Evolutionary conservation across 176 grass and related monocot species (phyloP).

Genomic region (Leersia perrieri): DNA sequence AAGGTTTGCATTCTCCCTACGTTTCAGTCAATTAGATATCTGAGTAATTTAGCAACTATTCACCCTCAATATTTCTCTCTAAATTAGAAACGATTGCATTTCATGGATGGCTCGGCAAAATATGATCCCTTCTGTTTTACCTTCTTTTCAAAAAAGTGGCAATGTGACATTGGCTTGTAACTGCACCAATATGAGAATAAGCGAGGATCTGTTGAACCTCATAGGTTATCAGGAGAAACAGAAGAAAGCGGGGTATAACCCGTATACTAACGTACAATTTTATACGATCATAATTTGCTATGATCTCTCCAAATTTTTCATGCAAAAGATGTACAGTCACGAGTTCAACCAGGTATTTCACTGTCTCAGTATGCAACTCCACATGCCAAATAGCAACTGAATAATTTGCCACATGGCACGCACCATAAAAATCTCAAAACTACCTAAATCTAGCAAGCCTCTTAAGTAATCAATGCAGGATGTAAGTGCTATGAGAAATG

Average conservation of each 20-base stretch:
- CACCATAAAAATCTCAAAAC: not conserved
- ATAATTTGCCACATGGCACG: not conserved
- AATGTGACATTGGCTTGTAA: not conserved
- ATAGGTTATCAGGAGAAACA: not conserved
- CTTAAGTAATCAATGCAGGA: not conserved
- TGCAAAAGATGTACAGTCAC: not conserved
- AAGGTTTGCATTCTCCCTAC: slow-evolving; percentile 49
- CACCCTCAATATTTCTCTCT: not conserved
- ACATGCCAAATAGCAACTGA: not conserved
- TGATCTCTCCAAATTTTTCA: not conserved
- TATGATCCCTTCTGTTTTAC: not conserved
- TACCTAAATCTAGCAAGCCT: not conserved
- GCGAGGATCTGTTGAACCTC: not conserved
- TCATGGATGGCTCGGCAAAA: not conserved
- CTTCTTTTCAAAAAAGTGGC: not conserved
- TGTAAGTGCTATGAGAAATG: not conserved
- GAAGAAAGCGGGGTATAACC: not conserved
- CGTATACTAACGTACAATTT: not conserved
- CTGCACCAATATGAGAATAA: not conserved
- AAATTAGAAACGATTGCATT: not conserved
- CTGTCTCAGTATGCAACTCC: not conserved
- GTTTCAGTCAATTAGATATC: not conserved
- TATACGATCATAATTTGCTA: not conserved
- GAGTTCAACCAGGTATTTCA: not conserved
- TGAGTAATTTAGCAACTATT: not conserved